Evolutionary conservation across 345 rosid species (phyloP).

Genomic region (Populus simonii): DNA sequence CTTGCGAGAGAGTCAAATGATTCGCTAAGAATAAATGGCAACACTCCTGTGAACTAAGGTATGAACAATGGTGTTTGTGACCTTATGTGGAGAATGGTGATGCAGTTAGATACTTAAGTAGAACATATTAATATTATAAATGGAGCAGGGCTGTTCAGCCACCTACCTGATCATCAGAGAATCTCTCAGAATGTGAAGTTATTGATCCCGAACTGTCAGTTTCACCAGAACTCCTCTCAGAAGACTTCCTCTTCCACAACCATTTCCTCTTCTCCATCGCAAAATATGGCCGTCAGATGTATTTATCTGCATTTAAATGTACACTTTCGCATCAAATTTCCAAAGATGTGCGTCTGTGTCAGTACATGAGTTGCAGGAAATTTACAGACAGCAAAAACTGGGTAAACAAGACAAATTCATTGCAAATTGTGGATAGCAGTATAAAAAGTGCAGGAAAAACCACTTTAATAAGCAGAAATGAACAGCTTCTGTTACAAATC

Average conservation of each 20-base stretch:
- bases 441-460: not conserved
- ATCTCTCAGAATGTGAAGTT: conserved; percentile 68
- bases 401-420: conserved; percentile 10
- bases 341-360: not conserved
- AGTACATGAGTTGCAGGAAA: not conserved
- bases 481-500: conserved; percentile 24
- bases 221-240: conserved; percentile 74
- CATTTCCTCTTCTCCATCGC: conserved; percentile 77
- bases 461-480: conserved; percentile 29
- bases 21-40: not conserved
- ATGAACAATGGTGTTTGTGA: not conserved
- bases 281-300: conserved; percentile 1
- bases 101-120: not conserved
- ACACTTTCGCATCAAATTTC: not conserved
- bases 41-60: not conserved
- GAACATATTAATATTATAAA: not conserved
- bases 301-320: too few species aligned
- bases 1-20: not conserved
- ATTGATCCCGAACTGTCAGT: conserved; percentile 67
- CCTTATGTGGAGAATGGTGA: too few species aligned
- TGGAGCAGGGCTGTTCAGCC: not conserved
- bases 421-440: not conserved
- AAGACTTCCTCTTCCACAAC: conserved; percentile 68
- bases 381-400: conserved; percentile 6
- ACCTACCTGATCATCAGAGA: conserved; percentile 71